Percentiles rank a stretch among this genome's conserved stretches.
Conservation (phyloP, 1,284 basidiomycete species). For the Ustilago curta region DNA sequence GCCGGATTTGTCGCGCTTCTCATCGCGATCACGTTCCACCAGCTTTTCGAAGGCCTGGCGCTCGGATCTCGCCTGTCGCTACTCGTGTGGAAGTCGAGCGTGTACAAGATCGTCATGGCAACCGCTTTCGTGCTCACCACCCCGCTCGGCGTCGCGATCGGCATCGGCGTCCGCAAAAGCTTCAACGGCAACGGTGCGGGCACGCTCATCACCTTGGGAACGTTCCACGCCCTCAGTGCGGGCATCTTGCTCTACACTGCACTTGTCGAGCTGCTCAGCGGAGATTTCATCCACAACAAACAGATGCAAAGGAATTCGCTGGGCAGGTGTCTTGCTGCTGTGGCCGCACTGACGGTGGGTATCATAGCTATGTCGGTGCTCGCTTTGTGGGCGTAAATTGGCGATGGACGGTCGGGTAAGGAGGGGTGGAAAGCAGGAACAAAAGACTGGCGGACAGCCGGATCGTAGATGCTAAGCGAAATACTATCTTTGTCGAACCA, state of each 20-base stretch:
- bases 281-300: constrained; percentile 44
- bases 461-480: neutral
- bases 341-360: constrained; percentile 34
- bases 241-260: constrained; percentile 93
- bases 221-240: constrained; percentile 85
- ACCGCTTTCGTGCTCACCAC: constrained; percentile 70
- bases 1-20: constrained; percentile 61
- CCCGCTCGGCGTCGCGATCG: constrained; percentile 74
- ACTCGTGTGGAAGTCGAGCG: constrained; percentile 27
- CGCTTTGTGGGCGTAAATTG: constrained; percentile 33
- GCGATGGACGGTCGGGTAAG: neutral
- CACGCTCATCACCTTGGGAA: constrained; percentile 83
- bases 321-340: constrained; percentile 20
- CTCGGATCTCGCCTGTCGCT: constrained; percentile 60
- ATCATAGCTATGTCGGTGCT: constrained; percentile 45
- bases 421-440: too few species aligned
- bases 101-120: constrained; percentile 57
- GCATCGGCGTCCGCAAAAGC: constrained; percentile 81
- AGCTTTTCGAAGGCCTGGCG: constrained; percentile 47
- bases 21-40: constrained; percentile 67
- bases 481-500: neutral
- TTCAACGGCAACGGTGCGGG: constrained; percentile 84
- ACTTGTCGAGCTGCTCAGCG: constrained; percentile 78
- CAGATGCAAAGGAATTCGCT: constrained; percentile 26
- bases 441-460: neutral